phyloP scores from a whole-genome alignment of 306 rosid species.

The Rubus idaeus region DNA sequence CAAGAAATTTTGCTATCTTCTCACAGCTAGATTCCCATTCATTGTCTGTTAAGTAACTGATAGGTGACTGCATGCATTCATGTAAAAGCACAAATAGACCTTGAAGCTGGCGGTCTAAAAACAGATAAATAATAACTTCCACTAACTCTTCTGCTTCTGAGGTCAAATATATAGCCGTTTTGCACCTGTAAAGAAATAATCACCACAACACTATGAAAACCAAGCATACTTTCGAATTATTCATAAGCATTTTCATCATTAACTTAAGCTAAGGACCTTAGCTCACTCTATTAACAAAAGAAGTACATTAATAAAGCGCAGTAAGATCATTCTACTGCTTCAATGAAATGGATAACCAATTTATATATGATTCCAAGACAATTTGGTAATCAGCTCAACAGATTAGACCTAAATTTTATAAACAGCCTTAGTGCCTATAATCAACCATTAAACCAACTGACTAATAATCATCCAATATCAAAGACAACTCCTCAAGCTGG shows the following conservation, averaged over 20 bases:
- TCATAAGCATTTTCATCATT: slow-evolving; percentile 9
- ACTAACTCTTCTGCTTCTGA: slow-evolving; percentile 77
- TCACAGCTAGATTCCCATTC: slow-evolving; percentile 78
- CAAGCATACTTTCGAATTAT: not conserved
- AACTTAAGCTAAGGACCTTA: not conserved
- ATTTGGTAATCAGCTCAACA: not conserved
- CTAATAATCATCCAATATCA: not conserved
- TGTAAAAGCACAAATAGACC: slow-evolving; percentile 64
- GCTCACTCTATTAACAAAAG: not conserved
- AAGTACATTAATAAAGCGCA: not conserved
- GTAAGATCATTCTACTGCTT: not conserved
- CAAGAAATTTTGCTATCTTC: slow-evolving; percentile 74
- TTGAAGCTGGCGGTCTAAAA: slow-evolving; percentile 71
- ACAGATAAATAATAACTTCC: slow-evolving; percentile 67
- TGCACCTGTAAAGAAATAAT: slow-evolving; percentile 51
- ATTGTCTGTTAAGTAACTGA: slow-evolving; percentile 65
- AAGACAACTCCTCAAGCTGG: not conserved
- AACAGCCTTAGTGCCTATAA: not conserved
- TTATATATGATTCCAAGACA: not conserved
- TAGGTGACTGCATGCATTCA: slow-evolving; percentile 61
- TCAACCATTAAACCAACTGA: not conserved
- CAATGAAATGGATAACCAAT: no score
- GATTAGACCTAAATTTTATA: not conserved
- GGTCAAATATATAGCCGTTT: slow-evolving; percentile 50
- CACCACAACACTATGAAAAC: slow-evolving; percentile 5